A percentile compares a stretch with the other conserved stretches of the same genome.
These are phyloP conservation scores for Purpureocillium takamizusanense DNA, from an alignment of 2,329 filamentous ascomycete genomes.

Conservation along the genomic window DNA sequence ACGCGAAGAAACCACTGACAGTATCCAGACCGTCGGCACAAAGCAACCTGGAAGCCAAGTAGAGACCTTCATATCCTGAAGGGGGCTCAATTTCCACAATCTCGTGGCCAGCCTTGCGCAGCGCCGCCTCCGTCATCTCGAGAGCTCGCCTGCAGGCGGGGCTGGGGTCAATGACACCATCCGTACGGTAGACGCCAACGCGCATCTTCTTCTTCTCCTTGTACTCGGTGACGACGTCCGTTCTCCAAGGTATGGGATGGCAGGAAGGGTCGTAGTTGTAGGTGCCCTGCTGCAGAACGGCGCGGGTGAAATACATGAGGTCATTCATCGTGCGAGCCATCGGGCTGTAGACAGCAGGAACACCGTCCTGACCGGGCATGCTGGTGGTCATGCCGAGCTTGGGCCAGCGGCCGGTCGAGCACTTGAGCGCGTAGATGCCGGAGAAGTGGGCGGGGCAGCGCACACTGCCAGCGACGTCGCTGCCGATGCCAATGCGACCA, in stretches of 20 bases:
- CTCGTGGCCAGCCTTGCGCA: constrained; percentile 65
- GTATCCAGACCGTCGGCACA: constrained; percentile 78
- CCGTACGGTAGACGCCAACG: constrained; percentile 69
- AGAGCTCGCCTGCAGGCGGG: constrained; percentile 76
- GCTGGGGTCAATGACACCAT: constrained; percentile 76
- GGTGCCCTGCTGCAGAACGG: constrained; percentile 70
- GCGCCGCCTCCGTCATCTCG: constrained; percentile 58
- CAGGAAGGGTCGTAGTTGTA: constrained; percentile 86
- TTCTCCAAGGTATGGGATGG: constrained; percentile 74
- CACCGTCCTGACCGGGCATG: constrained; percentile 87
- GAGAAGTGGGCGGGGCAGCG: constrained; percentile 81
- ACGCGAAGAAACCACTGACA: constrained; percentile 67
- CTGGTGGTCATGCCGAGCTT: constrained; percentile 76
- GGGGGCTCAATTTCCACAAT: constrained; percentile 58
- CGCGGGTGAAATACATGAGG: constrained; percentile 72
- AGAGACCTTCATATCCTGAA: constrained; percentile 64
- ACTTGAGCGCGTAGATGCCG: constrained; percentile 78
- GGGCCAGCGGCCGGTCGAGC: constrained; percentile 84
- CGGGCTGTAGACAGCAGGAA: constrained; percentile 81
- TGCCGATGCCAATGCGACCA: constrained; percentile 81
- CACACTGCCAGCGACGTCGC: constrained; percentile 85
- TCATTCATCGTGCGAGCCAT: constrained; percentile 85
- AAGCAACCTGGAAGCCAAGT: constrained; percentile 69
- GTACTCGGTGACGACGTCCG: constrained; percentile 49
- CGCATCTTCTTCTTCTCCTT: constrained; percentile 53